phyloP scores from a whole-genome alignment of 106 monocot genomes.

The Cymbidium sinense region DNA sequence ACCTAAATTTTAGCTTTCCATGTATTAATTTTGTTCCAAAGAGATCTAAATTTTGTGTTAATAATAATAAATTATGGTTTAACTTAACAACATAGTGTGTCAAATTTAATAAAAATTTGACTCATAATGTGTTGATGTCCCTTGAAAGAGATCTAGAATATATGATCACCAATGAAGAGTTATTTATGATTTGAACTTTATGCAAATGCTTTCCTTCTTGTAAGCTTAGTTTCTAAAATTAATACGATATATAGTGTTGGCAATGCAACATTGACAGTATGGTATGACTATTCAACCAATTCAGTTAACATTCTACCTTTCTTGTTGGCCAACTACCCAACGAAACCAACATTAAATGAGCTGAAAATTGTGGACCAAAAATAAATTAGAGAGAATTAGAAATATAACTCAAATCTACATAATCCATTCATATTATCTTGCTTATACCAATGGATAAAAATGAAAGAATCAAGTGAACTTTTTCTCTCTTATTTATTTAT shows the following conservation, averaged over 20 bases:
- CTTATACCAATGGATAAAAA: too few species aligned
- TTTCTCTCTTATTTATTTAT: too few species aligned
- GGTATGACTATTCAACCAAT: too few species aligned
- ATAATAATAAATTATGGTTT: neutral
- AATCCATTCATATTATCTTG: too few species aligned
- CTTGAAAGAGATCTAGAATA: neutral
- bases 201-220: neutral
- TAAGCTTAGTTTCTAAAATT: neutral
- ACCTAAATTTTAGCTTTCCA: too few species aligned
- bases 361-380: too few species aligned
- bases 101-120: neutral
- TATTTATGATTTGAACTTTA: neutral
- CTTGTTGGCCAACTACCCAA: too few species aligned
- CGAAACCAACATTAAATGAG: too few species aligned
- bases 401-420: too few species aligned
- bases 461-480: too few species aligned
- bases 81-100: neutral
- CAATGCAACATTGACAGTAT: neutral
- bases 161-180: neutral
- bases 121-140: neutral
- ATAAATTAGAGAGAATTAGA: too few species aligned
- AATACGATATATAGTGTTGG: neutral
- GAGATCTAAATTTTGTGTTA: neutral
- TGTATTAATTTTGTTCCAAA: neutral
- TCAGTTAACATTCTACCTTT: too few species aligned